Evolutionary conservation across 2,329 filamentous ascomycete species (phyloP), one percentile per base, ranked within the genome.

Genomic region (Aspergillus brasiliensis): DNA sequence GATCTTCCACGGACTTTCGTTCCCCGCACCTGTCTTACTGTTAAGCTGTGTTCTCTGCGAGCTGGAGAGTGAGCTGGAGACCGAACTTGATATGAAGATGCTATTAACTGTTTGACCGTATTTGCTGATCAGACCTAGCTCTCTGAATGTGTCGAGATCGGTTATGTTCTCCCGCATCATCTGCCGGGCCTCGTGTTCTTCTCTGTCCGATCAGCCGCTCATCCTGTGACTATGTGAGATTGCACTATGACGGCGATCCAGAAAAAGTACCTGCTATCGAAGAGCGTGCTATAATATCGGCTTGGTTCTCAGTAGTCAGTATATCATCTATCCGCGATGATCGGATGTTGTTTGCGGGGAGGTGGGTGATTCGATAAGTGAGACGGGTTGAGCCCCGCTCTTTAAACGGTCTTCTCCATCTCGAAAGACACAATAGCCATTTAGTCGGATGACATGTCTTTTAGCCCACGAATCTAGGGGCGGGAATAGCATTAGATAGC

Each of bases 311-410:
- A n/a, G n/a, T 5, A 58, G 28, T n/a, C 10, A 63, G 3, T 48
- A 34, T 6, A 57, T 37, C 19, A 61, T 49, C 6, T 37, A 27
- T 15, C 55, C 44, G 17, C 61, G 57, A 2, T 59, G 53, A 46
- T 59, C 61, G 3, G 61, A 63, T 19, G 55, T 56, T 1, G 59
- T 59, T 21, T 56, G 52, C n/a, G 59, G 61, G 37, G 51, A 55
- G 8, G 51, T 57, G 51, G 58, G 17, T 31, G 60, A 59, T n/a
- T 31, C 60, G 38, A 10, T 23, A 59, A 7, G 59, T 52, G 17
- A 40, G 56, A 11, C 23, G 47, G 34, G 25, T 44, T n/a, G 23
- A 49, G 46, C 46, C 46, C 46, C 46, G 46, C 46, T 49, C 25
- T 27, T n/a, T 28, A 28, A 27, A 49, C 46, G 25, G 13, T 28